These are phyloP conservation scores for Castanopsis chinensis DNA, from an alignment of 306 rosid genomes.

Conservation along the genomic window DNA sequence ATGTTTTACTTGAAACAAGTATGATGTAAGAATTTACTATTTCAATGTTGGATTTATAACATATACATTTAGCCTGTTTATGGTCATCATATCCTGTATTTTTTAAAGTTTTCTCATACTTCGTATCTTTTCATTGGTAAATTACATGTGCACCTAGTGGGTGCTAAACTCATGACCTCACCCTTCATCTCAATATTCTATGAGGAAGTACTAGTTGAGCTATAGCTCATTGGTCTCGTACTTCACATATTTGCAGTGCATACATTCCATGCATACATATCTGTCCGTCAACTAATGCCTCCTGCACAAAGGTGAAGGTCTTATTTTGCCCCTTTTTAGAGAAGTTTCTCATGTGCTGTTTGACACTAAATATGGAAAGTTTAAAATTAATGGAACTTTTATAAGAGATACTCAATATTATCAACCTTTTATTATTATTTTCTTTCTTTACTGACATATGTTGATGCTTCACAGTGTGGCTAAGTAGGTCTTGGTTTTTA, in stretches of 20 bases:
- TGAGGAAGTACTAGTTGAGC: too few relatives aligned
- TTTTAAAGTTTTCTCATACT: background rate
- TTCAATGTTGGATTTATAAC: background rate
- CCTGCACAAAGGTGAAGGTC: too few relatives aligned
- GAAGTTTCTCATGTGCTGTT: too few relatives aligned
- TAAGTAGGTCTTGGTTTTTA: background rate
- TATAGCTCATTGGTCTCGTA: too few relatives aligned
- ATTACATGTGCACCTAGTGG: too few relatives aligned
- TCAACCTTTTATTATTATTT: background rate
- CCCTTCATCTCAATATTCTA: too few relatives aligned
- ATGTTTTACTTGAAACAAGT: conserved; percentile 14
- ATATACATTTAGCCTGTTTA: background rate
- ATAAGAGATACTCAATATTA: background rate
- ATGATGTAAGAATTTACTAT: conserved; percentile 6
- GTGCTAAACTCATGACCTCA: too few relatives aligned
- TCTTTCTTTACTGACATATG: background rate
- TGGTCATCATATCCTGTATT: background rate
- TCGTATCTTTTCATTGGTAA: too few relatives aligned
- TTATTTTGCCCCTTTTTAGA: too few relatives aligned
- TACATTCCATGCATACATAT: background rate
- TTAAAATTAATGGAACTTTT: background rate
- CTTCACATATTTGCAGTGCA: background rate
- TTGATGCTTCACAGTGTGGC: background rate
- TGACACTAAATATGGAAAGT: background rate
- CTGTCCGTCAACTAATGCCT: background rate